Evolutionary conservation across 2,329 filamentous ascomycete species (phyloP).

Genomic region (Dactylellina haptotyla): DNA sequence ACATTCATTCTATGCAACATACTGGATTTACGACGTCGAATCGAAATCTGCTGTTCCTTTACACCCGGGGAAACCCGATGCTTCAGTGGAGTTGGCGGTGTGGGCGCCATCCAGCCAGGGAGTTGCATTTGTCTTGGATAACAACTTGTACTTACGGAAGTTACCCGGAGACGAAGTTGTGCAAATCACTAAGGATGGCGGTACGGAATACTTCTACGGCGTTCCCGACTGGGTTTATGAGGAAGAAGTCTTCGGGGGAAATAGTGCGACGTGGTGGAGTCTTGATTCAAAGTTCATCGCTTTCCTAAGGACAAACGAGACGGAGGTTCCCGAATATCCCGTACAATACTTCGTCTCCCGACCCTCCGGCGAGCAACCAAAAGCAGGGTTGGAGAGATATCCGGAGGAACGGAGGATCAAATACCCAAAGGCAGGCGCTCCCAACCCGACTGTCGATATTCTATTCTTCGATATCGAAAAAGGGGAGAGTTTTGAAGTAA

Average conservation of each 20-base stretch:
- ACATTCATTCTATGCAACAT: conserved; percentile 84
- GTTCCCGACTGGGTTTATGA: conserved; percentile 98
- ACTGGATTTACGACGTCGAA: conserved; percentile 91
- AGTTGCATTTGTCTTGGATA: conserved; percentile 86
- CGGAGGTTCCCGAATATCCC: conserved; percentile 87
- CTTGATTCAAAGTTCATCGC: conserved; percentile 87
- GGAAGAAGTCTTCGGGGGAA: conserved; percentile 80
- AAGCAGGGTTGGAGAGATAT: conserved; percentile 81
- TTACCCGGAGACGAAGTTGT: conserved; percentile 70
- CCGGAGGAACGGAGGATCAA: conserved; percentile 93
- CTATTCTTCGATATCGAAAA: conserved; percentile 86
- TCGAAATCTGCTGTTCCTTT: conserved; percentile 80
- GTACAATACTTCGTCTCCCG: conserved; percentile 91
- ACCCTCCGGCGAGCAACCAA: conserved; percentile 77
- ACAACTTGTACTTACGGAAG: conserved; percentile 86
- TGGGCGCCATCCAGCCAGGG: conserved; percentile 91
- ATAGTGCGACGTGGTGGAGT: conserved; percentile 95
- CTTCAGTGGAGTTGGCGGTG: conserved; percentile 80
- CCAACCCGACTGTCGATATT: conserved; percentile 88
- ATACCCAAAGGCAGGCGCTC: conserved; percentile 93
- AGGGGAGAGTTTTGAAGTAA: conserved; percentile 80
- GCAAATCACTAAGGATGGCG: conserved; percentile 86
- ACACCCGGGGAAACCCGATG: conserved; percentile 73
- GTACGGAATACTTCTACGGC: conserved; percentile 89
- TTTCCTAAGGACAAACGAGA: conserved; percentile 93